These are phyloP conservation scores for Thecaphora thlaspeos DNA, from an alignment of 1,284 basidiomycete genomes.

Conservation along the genomic window DNA sequence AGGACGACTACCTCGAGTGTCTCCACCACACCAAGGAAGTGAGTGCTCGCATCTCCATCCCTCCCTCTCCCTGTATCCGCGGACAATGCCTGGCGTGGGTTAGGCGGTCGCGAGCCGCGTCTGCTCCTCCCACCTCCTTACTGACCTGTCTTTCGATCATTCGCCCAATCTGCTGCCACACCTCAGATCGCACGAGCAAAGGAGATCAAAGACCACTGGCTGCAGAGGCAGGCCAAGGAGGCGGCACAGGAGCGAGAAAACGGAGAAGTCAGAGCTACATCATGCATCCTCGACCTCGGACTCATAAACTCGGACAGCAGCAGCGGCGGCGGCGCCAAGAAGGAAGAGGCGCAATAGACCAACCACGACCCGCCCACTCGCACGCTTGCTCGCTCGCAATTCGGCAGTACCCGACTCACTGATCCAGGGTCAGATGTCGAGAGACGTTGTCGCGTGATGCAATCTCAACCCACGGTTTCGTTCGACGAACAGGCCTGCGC, in stretches of 20 bases:
- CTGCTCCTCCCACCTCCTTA: neutral
- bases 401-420: too few relatives aligned
- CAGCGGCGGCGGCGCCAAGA: too few relatives aligned
- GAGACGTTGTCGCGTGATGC: too few relatives aligned
- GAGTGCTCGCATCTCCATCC: constrained; percentile 15
- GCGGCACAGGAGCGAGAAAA: constrained; percentile 39
- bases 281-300: constrained; percentile 38
- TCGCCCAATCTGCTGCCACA: neutral
- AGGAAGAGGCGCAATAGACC: too few relatives aligned
- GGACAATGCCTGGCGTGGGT: too few relatives aligned
- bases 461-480: too few relatives aligned
- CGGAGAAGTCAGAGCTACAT: constrained; percentile 46
- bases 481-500: too few relatives aligned
- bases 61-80: constrained; percentile 1
- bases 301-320: constrained; percentile 26
- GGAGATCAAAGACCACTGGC: constrained; percentile 47
- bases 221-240: constrained; percentile 40
- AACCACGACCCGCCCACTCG: too few relatives aligned
- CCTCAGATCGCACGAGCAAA: constrained; percentile 43
- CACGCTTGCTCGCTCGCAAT: too few relatives aligned
- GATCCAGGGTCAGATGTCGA: too few relatives aligned
- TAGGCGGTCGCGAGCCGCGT: too few relatives aligned
- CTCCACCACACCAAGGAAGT: constrained; percentile 90
- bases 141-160: neutral
- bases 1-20: constrained; percentile 90